phyloP scores from a whole-genome alignment of 495 filamentous ascomycete genomes.

The Patellaria atrata region DNA sequence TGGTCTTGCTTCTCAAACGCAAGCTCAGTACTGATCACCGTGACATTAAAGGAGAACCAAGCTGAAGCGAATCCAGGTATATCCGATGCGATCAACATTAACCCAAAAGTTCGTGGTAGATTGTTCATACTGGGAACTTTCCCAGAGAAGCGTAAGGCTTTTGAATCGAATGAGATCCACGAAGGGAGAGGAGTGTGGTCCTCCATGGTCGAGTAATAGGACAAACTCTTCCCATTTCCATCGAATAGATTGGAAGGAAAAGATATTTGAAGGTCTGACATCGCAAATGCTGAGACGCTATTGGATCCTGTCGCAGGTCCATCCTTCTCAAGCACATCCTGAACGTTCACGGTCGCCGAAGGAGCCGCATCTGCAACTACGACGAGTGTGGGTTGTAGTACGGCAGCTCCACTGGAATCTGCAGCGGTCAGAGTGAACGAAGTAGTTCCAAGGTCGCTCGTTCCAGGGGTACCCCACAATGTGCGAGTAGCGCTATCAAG shows the following conservation, averaged over 20 bases:
- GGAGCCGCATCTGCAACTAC: conserved; percentile 8
- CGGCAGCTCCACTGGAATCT: conserved; percentile 14
- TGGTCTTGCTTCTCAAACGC: conserved; percentile 9
- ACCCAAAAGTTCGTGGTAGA: conserved; percentile 55
- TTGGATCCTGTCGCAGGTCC: conserved; percentile 21
- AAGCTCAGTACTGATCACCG: conserved; percentile 45
- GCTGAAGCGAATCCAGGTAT: conserved; percentile 60
- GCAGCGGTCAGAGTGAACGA: conserved; percentile 32
- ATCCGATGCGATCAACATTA: conserved; percentile 68
- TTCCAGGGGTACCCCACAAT: conserved; percentile 49
- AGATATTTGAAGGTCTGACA: conserved; percentile 16
- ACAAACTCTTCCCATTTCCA: conserved; percentile 14
- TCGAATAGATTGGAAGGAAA: conserved; percentile 22
- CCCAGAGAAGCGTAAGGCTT: conserved; percentile 56
- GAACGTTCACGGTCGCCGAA: conserved; percentile 11
- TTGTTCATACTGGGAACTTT: conserved; percentile 47
- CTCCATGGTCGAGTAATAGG: conserved; percentile 61
- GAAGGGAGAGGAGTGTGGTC: conserved; percentile 76
- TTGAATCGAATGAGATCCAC: conserved; percentile 64
- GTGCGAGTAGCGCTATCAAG: conserved; percentile 47
- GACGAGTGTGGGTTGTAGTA: conserved; percentile 21
- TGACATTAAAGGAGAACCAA: conserved; percentile 49
- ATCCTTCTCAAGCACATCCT: conserved; percentile 15
- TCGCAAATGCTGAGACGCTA: conserved; percentile 17
- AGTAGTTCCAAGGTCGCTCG: conserved; percentile 39